Conservation (phyloP, 805 yeast genomes). For the Yamadazyma olivae region DNA sequence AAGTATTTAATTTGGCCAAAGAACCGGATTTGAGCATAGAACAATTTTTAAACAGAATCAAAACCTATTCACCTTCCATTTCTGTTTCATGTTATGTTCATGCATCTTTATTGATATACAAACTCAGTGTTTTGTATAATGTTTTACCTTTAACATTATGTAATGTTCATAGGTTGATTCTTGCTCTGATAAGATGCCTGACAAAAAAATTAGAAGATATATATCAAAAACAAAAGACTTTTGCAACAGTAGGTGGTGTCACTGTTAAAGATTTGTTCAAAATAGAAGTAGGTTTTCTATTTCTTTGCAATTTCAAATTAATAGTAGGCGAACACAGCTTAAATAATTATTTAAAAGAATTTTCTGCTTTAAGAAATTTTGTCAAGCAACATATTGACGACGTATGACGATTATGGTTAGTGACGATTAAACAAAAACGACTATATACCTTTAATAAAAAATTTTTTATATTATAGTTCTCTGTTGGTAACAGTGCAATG, state of each 20-base stretch:
- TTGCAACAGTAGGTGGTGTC: conserved; percentile 43
- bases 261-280: conserved; percentile 32
- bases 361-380: conserved; percentile 28
- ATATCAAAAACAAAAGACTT: conserved; percentile 38
- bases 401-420: background rate
- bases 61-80: conserved; percentile 37
- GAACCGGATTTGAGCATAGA: conserved; percentile 33
- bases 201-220: conserved; percentile 41
- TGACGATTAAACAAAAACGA: background rate
- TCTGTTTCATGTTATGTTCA: conserved; percentile 39
- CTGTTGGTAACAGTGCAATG: background rate
- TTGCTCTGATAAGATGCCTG: conserved; percentile 41
- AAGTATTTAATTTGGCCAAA: conserved; percentile 30
- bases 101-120: conserved; percentile 36
- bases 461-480: background rate
- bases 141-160: conserved; percentile 27
- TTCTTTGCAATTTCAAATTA: conserved; percentile 36
- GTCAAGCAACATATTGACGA: conserved; percentile 6
- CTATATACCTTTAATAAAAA: no score
- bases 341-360: conserved; percentile 29
- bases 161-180: conserved; percentile 37
- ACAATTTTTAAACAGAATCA: conserved; percentile 33
- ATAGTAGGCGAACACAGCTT: conserved; percentile 34
- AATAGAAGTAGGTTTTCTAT: conserved; percentile 39
- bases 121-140: conserved; percentile 30